phyloP scores from a whole-genome alignment of 345 rosid species.

The Geranium brycei region DNA sequence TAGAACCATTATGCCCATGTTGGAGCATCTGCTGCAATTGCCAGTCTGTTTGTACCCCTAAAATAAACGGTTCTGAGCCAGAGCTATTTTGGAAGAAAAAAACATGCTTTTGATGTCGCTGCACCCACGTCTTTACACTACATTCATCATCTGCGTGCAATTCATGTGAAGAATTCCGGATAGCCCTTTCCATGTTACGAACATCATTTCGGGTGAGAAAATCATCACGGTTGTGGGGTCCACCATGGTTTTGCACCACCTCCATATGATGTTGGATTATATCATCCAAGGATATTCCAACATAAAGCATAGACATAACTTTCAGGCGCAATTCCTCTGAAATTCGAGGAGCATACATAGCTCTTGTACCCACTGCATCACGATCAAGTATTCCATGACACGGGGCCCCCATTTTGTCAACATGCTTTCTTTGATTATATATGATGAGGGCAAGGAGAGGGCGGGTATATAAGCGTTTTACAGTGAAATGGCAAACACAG shows the following conservation, averaged over 20 bases:
- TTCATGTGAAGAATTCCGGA: conserved; percentile 30
- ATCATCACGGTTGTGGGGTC: conserved; percentile 48
- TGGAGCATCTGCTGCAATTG: conserved; percentile 46
- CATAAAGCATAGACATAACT: conserved; percentile 39
- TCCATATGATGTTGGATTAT: conserved; percentile 39
- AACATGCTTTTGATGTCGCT: conserved; percentile 34
- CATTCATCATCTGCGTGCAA: conserved; percentile 26
- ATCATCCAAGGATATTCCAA: conserved; percentile 36
- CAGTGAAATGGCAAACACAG: conserved; percentile 47
- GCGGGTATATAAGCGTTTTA: conserved; percentile 34
- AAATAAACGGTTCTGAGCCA: conserved; percentile 23
- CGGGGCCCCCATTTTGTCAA: conserved; percentile 35
- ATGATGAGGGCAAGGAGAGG: conserved; percentile 37
- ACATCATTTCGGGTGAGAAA: conserved; percentile 44
- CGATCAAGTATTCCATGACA: conserved; percentile 44
- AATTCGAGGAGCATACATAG: conserved; percentile 49
- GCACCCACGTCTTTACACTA: conserved; percentile 38
- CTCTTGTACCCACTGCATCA: conserved; percentile 47
- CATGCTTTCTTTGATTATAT: conserved; percentile 41
- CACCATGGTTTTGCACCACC: conserved; percentile 36
- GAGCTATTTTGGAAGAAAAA: conserved; percentile 35
- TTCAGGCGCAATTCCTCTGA: conserved; percentile 45
- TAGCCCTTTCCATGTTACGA: conserved; percentile 39
- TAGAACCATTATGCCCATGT: conserved; percentile 28
- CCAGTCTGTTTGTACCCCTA: conserved; percentile 53